Conservation (phyloP, 352 stramenopile species). For the Pythium sukuiense region DNA sequence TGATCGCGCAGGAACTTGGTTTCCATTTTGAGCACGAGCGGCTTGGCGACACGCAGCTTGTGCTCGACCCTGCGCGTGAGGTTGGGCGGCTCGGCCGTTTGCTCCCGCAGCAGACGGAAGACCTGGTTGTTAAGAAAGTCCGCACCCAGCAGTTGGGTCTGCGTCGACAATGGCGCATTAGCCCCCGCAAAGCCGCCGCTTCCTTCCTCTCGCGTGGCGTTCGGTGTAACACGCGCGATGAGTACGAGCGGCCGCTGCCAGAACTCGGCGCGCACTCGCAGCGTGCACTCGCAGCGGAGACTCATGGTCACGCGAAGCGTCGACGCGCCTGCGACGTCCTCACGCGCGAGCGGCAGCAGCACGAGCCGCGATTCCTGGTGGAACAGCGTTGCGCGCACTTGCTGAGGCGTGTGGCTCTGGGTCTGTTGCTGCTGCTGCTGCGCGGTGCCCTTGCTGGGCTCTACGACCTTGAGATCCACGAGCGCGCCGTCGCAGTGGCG, state of each 20-base stretch:
- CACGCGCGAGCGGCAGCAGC: slow-evolving; percentile 21
- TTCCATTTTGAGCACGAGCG: slow-evolving; percentile 61
- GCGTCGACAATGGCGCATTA: slow-evolving; percentile 7
- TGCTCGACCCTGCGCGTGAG: slow-evolving; percentile 50
- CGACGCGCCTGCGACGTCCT: slow-evolving; percentile 2
- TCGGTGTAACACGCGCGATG: slow-evolving; percentile 49
- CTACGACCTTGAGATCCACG: slow-evolving; percentile 53
- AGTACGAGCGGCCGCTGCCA: slow-evolving; percentile 57
- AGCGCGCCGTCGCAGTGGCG: slow-evolving; percentile 45
- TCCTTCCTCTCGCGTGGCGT: slow-evolving; percentile 16
- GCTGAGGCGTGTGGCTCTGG: slow-evolving; percentile 16
- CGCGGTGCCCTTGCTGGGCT: slow-evolving; percentile 10
- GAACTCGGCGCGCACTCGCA: slow-evolving; percentile 64
- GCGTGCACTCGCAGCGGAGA: slow-evolving; percentile 46
- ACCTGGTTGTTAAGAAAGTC: slow-evolving; percentile 38
- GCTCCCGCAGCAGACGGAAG: slow-evolving; percentile 49
- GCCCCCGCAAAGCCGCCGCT: neutral
- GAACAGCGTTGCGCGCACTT: slow-evolving; percentile 43
- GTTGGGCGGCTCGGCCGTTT: slow-evolving; percentile 38
- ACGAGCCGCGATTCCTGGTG: slow-evolving; percentile 57
- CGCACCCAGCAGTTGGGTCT: slow-evolving; percentile 33
- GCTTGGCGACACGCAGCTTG: slow-evolving; percentile 48
- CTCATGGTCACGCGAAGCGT: slow-evolving; percentile 26
- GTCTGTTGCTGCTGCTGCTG: slow-evolving; percentile 14
- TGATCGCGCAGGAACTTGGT: slow-evolving; percentile 37